Evolutionary conservation across 305 asterid genomes (phyloP).

Genomic region (Ajuga reptans): DNA sequence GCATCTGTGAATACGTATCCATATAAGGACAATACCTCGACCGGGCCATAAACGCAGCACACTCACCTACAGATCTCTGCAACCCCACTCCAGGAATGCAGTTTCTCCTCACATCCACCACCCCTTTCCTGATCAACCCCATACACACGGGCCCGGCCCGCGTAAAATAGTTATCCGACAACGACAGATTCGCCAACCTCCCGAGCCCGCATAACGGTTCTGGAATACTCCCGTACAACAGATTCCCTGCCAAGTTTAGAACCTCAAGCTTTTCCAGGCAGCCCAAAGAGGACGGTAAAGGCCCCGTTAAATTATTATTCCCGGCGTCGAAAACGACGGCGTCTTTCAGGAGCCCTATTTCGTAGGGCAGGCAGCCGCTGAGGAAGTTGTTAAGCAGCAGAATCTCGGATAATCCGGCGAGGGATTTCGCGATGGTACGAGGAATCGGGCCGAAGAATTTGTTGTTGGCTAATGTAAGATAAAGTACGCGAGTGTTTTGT

Average conservation of each 20-base stretch:
- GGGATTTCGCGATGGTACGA: constrained; percentile 25
- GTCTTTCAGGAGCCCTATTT: constrained; percentile 46
- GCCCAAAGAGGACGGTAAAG: constrained; percentile 52
- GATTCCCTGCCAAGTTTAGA: constrained; percentile 50
- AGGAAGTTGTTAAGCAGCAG: constrained; percentile 50
- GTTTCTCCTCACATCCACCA: constrained; percentile 46
- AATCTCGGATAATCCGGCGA: constrained; percentile 38
- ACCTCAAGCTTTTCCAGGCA: constrained; percentile 50
- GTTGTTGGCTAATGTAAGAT: constrained; percentile 64
- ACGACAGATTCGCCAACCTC: constrained; percentile 42
- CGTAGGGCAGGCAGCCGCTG: constrained; percentile 63
- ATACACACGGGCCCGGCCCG: constrained; percentile 45
- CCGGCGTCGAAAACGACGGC: constrained; percentile 59
- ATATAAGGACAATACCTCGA: constrained; percentile 41
- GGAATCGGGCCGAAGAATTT: constrained; percentile 69
- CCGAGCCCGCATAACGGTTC: constrained; percentile 45
- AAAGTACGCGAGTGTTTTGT: constrained; percentile 25
- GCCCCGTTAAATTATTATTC: constrained; percentile 56
- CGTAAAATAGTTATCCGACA: constrained; percentile 54
- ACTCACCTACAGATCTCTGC: constrained; percentile 51
- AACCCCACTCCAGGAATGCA: constrained; percentile 53
- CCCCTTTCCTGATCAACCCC: constrained; percentile 41
- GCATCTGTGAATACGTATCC: constrained; percentile 33
- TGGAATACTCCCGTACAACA: constrained; percentile 51
- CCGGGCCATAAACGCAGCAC: constrained; percentile 41